phyloP scores from a whole-genome alignment of 2,329 filamentous ascomycete genomes.

The Thyridium curvatum region DNA sequence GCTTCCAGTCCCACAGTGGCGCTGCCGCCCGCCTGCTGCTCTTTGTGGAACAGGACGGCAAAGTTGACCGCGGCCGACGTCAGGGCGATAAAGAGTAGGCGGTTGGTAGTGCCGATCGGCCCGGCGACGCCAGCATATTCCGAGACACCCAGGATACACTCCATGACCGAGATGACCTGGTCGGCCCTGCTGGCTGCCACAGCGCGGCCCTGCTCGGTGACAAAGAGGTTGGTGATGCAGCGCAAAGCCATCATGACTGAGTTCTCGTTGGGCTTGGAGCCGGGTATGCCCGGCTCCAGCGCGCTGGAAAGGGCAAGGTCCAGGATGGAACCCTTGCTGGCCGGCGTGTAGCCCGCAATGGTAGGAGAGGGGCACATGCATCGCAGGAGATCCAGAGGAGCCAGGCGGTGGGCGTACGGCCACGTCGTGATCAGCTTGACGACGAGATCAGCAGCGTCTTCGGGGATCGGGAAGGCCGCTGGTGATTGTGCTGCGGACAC shows the following conservation, averaged over 20 bases:
- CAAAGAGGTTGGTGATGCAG: slow-evolving; percentile 77
- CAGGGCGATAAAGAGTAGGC: slow-evolving; percentile 76
- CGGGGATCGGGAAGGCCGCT: slow-evolving; percentile 20
- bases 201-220: slow-evolving; percentile 62
- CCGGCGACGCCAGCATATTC: slow-evolving; percentile 36
- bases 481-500: slow-evolving; percentile 32
- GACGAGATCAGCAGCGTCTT: slow-evolving; percentile 54
- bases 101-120: slow-evolving; percentile 53
- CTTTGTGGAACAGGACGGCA: slow-evolving; percentile 59
- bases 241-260: slow-evolving; percentile 83
- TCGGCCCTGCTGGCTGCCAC: slow-evolving; percentile 54
- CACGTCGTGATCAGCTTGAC: slow-evolving; percentile 70
- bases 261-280: slow-evolving; percentile 57
- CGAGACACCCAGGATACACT: slow-evolving; percentile 48
- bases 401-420: slow-evolving; percentile 74
- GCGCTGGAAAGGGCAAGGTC: slow-evolving; percentile 40
- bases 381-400: slow-evolving; percentile 82
- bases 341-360: slow-evolving; percentile 54
- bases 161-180: slow-evolving; percentile 55
- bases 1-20: slow-evolving; percentile 33
- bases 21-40: slow-evolving; percentile 33
- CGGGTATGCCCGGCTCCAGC: slow-evolving; percentile 32
- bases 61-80: slow-evolving; percentile 83
- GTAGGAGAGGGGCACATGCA: slow-evolving; percentile 65
- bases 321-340: slow-evolving; percentile 52